Percentiles rank a stretch among this genome's conserved stretches.
Evolutionary conservation across 192 early-diverging fungal species (phyloP).

Genomic region (Podila horticola): DNA sequence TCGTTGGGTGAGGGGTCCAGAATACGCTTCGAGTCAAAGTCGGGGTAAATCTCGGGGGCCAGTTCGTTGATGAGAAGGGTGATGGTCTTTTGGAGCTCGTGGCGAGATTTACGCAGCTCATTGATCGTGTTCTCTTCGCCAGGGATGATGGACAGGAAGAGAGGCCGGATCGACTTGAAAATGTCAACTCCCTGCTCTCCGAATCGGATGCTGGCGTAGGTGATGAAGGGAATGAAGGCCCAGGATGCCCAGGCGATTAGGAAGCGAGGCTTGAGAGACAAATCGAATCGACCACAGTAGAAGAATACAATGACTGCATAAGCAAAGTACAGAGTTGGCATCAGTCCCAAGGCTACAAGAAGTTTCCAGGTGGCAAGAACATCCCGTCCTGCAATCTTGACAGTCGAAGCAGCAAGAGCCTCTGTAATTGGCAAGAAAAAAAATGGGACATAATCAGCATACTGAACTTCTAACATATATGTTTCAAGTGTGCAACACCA

Average conservation of each 20-base stretch:
- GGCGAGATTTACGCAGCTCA: constrained; percentile 74
- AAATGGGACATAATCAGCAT: background rate
- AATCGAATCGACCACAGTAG: constrained; percentile 55
- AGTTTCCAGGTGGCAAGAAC: constrained; percentile 98
- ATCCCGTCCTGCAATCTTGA: constrained; percentile 95
- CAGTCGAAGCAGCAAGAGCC: constrained; percentile 88
- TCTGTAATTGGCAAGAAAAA: constrained; percentile 43
- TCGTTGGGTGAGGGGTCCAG: constrained; percentile 47
- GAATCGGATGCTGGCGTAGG: constrained; percentile 79
- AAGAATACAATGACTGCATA: constrained; percentile 76
- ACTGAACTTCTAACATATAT: background rate
- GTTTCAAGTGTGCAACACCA: no score
- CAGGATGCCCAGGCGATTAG: constrained; percentile 54
- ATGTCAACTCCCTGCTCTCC: constrained; percentile 81
- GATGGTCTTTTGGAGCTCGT: constrained; percentile 80
- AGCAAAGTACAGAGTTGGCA: constrained; percentile 76
- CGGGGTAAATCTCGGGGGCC: constrained; percentile 80
- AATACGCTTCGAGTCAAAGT: constrained; percentile 69
- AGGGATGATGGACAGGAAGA: constrained; percentile 78
- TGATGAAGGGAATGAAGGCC: constrained; percentile 70
- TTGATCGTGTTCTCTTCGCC: constrained; percentile 62
- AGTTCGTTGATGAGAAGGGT: constrained; percentile 87
- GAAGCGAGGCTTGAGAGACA: constrained; percentile 44
- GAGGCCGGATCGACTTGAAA: constrained; percentile 84
- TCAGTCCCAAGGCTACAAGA: constrained; percentile 77